Evolutionary conservation across 2,329 filamentous ascomycete species (phyloP).

Genomic region (Xylaria sp.): DNA sequence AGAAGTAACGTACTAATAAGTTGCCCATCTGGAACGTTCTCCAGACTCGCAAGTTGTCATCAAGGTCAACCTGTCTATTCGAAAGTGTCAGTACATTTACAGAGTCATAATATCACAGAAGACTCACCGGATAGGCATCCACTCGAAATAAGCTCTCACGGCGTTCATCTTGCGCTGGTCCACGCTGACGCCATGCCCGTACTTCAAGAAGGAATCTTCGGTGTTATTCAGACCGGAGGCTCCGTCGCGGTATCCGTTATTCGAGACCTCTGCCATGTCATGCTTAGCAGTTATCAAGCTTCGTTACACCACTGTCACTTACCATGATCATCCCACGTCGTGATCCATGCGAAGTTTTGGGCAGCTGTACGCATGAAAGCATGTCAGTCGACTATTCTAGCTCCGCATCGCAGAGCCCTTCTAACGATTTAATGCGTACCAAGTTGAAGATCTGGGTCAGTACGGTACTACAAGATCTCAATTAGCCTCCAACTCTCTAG

Average conservation of each 20-base stretch:
- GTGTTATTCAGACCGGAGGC: slow-evolving; percentile 71
- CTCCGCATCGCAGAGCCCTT: neutral
- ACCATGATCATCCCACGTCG: slow-evolving; percentile 59
- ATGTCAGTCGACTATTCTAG: neutral
- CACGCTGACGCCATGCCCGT: slow-evolving; percentile 68
- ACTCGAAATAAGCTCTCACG: slow-evolving; percentile 76
- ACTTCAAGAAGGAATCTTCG: slow-evolving; percentile 70
- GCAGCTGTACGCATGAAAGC: slow-evolving; percentile 40
- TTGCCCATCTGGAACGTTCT: slow-evolving; percentile 73
- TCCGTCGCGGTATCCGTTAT: slow-evolving; percentile 74
- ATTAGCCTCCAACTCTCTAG: neutral
- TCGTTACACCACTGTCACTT: slow-evolving; percentile 3
- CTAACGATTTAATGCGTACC: slow-evolving; percentile 13
- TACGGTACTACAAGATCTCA: slow-evolving; percentile 50
- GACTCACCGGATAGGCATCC: slow-evolving; percentile 65
- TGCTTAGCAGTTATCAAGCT: slow-evolving; percentile 8
- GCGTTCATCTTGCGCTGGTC: slow-evolving; percentile 80
- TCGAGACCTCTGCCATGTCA: slow-evolving; percentile 61
- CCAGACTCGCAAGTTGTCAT: slow-evolving; percentile 77
- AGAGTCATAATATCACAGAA: slow-evolving; percentile 4
- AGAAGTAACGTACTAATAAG: slow-evolving; percentile 55
- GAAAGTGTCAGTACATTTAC: slow-evolving; percentile 48
- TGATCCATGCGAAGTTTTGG: slow-evolving; percentile 58
- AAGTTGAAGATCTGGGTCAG: slow-evolving; percentile 56
- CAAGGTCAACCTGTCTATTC: slow-evolving; percentile 69